Evolutionary conservation across 192 early-diverging fungal genomes (phyloP).

Genomic region (Umbelopsis sp.): DNA sequence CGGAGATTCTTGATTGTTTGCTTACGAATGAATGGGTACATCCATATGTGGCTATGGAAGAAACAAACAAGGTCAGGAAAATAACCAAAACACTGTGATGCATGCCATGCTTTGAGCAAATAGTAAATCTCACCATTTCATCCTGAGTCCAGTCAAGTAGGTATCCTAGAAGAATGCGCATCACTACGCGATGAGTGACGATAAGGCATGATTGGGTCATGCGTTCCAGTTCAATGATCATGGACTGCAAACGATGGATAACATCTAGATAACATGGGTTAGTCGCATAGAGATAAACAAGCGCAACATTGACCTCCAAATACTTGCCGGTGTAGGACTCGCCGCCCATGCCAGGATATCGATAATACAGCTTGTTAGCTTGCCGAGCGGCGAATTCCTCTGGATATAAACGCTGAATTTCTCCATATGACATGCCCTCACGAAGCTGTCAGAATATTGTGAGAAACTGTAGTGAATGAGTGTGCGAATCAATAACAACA

Average conservation of each 20-base stretch:
- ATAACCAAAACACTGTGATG: not conserved
- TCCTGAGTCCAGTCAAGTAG: constrained; percentile 65
- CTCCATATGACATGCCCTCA: constrained; percentile 76
- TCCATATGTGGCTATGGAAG: constrained; percentile 36
- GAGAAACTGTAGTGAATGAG: not conserved
- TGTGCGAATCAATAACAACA: too few relatives aligned
- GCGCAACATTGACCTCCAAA: not conserved
- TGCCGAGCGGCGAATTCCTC: constrained; percentile 80
- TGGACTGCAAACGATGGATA: constrained; percentile 87
- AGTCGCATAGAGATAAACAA: not conserved
- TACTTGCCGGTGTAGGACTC: constrained; percentile 74
- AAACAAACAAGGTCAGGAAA: not conserved
- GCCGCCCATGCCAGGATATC: constrained; percentile 96
- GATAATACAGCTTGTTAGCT: constrained; percentile 88
- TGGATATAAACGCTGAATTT: constrained; percentile 81
- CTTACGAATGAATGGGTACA: constrained; percentile 43
- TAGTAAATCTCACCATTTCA: constrained; percentile 27
- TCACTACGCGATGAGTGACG: constrained; percentile 90
- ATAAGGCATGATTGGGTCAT: constrained; percentile 86
- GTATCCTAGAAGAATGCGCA: constrained; percentile 90
- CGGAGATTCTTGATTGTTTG: not conserved
- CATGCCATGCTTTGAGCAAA: not conserved
- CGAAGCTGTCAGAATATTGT: constrained; percentile 38
- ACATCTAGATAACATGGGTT: constrained; percentile 65
- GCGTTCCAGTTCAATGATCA: constrained; percentile 95